phyloP scores from a whole-genome alignment of 768 basidiomycete species.

The Stropharia rugosoannulata region DNA sequence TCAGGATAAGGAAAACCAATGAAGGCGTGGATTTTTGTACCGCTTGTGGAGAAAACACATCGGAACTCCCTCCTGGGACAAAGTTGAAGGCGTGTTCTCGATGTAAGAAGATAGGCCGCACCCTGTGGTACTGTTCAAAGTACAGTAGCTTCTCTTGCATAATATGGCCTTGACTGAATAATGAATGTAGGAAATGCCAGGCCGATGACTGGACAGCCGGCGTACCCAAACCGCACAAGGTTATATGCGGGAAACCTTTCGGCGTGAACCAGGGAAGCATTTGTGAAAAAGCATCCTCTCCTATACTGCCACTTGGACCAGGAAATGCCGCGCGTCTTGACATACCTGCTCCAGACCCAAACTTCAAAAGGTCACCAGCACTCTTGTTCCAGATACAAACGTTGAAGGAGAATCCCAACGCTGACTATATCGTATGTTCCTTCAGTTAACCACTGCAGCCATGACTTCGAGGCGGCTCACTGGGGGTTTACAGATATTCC shows the following conservation, averaged over 20 bases:
- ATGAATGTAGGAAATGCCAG: slow-evolving; percentile 19
- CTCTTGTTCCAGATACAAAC: neutral
- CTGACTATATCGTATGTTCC: neutral
- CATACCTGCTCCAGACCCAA: neutral
- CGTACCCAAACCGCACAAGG: slow-evolving; percentile 12
- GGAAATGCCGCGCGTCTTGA: no score
- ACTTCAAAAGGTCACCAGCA: neutral
- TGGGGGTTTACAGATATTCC: no score
- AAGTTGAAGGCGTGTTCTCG: slow-evolving; percentile 5
- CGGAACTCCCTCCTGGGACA: neutral
- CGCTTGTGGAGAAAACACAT: neutral
- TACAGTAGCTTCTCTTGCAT: neutral
- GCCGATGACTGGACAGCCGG: slow-evolving; percentile 21
- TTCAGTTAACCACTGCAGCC: no score
- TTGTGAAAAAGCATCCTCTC: no score
- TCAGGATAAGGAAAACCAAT: neutral
- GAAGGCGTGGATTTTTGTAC: neutral
- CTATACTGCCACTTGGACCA: neutral
- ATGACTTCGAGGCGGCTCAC: no score
- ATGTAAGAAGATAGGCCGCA: slow-evolving; percentile 10
- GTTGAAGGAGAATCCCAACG: neutral
- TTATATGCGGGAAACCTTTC: slow-evolving; percentile 16
- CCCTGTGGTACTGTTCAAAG: slow-evolving; percentile 13
- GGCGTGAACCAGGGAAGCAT: no score
- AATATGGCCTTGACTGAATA: neutral